Base-by-base conservation (phyloP, 805 yeast species). In the Cyberlindnera mycetangii region DNA sequence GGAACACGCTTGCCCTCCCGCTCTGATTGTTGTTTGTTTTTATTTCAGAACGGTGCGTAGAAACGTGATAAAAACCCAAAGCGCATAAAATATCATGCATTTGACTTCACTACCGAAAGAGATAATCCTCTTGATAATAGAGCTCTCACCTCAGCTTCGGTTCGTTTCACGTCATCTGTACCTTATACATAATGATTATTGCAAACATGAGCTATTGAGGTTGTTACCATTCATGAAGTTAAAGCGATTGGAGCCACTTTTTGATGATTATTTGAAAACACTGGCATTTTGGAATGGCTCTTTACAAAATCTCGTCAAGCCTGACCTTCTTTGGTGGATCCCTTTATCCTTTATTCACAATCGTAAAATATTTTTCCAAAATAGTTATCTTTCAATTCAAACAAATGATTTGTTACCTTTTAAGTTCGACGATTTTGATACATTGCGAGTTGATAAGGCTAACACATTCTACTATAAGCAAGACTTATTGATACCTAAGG, bases 291-390 rank as follows among this genome's bases (percentile, higher is more conserved):
- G 65, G 51, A 65, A 69, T 7, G 61, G 69, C 17, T 67, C 72
- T 1, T 64, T 75, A 67, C 51, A 69, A 24, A 57, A 60, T 24
- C 50, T 65, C 4, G 48, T 36, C 50, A 7, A 19, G 4, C 58
- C 56, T 3, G 58, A 53, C 64, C 6, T 51, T 47, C 16, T 54
- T 0, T 81, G 85, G 84, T 68, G 64, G 49, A 62, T 79, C 22
- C 65, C 79, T 1, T 76, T 74, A 48, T 70, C 77, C 0, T 61
- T 81, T 7, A 60, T 77, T 45, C 70, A 68, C 48, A 79, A 77
- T 53, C 69, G 78, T 39, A 60, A 84, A 33, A 52, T 80, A 22
- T 80, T 73, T 58, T 78, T 82, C 15, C 38, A 41, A 15, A 77
- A 75, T 35, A 62, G 64, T 12, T 22, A 20, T 19, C 2, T 35